A percentile compares a stretch with the other conserved stretches of the same genome.
Conservation (phyloP, 108 stramenopile genomes). For the Cyclostephanos tholiformis region DNA sequence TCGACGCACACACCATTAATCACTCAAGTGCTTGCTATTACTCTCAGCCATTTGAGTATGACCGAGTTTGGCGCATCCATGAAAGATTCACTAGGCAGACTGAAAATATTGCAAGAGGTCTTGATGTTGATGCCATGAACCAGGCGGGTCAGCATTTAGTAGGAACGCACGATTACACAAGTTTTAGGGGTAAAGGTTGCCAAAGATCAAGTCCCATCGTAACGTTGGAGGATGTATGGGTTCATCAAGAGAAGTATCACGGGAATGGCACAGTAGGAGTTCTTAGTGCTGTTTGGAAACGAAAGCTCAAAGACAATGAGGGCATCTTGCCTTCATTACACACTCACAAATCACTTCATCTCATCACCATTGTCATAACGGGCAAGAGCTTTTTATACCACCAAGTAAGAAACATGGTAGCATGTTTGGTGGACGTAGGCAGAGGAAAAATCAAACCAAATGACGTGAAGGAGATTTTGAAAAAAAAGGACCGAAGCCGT, state of each 20-base stretch:
- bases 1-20: not conserved
- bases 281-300: conserved; percentile 24
- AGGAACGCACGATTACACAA: conserved; percentile 81
- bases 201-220: conserved; percentile 68
- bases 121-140: conserved; percentile 75
- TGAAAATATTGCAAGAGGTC: conserved; percentile 1
- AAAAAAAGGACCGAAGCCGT: conserved; percentile 46
- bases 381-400: conserved; percentile 83
- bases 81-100: conserved; percentile 11
- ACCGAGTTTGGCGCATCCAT: conserved; percentile 71
- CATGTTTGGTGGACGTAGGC: conserved; percentile 65
- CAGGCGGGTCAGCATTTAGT: conserved; percentile 55
- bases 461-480: conserved; percentile 58
- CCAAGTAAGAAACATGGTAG: conserved; percentile 84
- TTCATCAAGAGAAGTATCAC: conserved; percentile 40
- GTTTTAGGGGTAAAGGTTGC: conserved; percentile 76
- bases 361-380: conserved; percentile 64
- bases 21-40: conserved; percentile 32
- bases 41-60: conserved; percentile 72
- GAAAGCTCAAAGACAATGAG: not conserved
- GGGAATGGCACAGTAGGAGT: conserved; percentile 20
- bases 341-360: conserved; percentile 36
- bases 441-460: conserved; percentile 51
- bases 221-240: conserved; percentile 56
- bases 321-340: conserved; percentile 12